These are phyloP conservation scores for Silene conica DNA, from an alignment of 148 eudicot species.

Conservation along the genomic window DNA sequence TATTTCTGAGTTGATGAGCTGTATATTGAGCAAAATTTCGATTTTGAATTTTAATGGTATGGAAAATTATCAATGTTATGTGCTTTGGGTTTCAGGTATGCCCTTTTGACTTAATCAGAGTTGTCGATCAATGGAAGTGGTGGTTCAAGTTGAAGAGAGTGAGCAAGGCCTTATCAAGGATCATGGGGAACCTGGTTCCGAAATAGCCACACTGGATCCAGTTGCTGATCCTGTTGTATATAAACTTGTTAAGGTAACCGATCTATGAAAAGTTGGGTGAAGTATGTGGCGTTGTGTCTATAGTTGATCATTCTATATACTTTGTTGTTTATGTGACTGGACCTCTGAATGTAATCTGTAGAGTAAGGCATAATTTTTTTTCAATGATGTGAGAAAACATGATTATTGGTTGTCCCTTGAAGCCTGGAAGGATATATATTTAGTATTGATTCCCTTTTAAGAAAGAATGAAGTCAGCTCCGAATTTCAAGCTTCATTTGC, in stretches of 20 bases:
- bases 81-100: slow-evolving; percentile 35
- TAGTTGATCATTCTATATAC: not conserved
- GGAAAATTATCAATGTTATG: not conserved
- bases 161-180: slow-evolving; percentile 35
- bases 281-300: not conserved
- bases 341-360: not conserved
- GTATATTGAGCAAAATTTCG: not conserved
- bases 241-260: slow-evolving; percentile 74
- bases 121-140: slow-evolving; percentile 52
- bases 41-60: not conserved
- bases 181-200: slow-evolving; percentile 23
- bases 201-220: slow-evolving; percentile 30
- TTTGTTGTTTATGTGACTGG: slow-evolving; percentile 2
- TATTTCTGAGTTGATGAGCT: not conserved
- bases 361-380: not conserved
- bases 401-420: not conserved
- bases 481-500: not conserved
- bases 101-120: slow-evolving; percentile 36
- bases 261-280: not conserved
- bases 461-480: not conserved
- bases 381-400: not conserved
- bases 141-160: slow-evolving; percentile 34
- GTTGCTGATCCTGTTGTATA: slow-evolving; percentile 73
- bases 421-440: not conserved
- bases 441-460: not conserved